A percentile compares a stretch with the other conserved stretches of the same genome.
Conservation (phyloP, 768 basidiomycete species). For the Terana coerulea region DNA sequence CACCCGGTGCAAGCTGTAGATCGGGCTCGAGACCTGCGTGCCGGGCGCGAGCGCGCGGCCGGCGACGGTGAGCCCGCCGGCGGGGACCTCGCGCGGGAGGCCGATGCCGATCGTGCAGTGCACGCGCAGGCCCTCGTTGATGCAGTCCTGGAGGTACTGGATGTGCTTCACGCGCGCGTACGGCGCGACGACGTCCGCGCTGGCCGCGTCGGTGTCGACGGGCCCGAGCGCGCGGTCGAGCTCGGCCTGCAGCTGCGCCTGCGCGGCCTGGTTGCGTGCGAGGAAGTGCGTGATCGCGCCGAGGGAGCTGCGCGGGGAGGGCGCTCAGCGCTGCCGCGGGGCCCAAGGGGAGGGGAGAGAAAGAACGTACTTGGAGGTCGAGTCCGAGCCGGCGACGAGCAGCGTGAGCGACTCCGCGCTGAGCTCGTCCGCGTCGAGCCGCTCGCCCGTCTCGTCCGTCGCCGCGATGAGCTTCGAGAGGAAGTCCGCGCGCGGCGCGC, state of each 20-base stretch:
- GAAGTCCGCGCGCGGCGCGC: slow-evolving; percentile 6
- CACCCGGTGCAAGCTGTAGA: slow-evolving; percentile 25
- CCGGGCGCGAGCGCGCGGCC: slow-evolving; percentile 21
- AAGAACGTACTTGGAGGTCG: slow-evolving; percentile 16
- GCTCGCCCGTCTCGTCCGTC: slow-evolving; percentile 13
- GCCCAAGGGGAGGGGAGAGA: too few relatives aligned
- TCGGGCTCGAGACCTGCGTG: slow-evolving; percentile 24
- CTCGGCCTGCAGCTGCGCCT: slow-evolving; percentile 9
- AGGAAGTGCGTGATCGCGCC: slow-evolving; percentile 8
- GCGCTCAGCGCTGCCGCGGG: too few relatives aligned
- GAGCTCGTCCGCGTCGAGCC: slow-evolving; percentile 10
- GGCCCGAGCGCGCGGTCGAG: slow-evolving; percentile 10
- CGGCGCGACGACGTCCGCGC: background rate
- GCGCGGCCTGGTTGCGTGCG: slow-evolving; percentile 4
- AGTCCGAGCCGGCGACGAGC: slow-evolving; percentile 17
- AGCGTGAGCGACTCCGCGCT: slow-evolving; percentile 11
- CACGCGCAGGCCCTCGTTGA: slow-evolving; percentile 29
- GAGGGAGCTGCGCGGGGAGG: slow-evolving; percentile 6
- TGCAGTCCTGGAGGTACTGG: slow-evolving; percentile 27
- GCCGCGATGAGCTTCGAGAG: slow-evolving; percentile 12
- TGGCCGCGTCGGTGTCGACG: background rate
- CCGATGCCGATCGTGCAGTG: slow-evolving; percentile 27
- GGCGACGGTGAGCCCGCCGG: slow-evolving; percentile 18
- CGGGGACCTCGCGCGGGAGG: slow-evolving; percentile 26
- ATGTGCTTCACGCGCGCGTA: slow-evolving; percentile 17